Conservation (phyloP, 176 grass and related monocot species). For the Juncus inflexus region DNA sequence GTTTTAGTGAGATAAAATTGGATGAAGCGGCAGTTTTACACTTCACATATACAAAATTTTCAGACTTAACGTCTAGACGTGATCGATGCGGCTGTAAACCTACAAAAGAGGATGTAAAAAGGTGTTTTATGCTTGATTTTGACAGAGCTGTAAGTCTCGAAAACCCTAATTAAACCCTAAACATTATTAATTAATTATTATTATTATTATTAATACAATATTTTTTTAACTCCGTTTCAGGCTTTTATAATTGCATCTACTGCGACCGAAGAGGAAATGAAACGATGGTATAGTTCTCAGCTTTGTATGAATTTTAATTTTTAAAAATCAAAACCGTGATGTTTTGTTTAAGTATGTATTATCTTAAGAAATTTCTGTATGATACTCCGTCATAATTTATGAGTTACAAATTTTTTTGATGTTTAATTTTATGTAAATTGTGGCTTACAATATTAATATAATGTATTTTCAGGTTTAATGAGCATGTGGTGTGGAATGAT, state of each 20-base stretch:
- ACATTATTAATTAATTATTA: neutral
- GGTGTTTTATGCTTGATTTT: slow-evolving; percentile 99
- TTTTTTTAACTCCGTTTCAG: slow-evolving; percentile 20
- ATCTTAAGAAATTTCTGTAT: neutral
- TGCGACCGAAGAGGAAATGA: slow-evolving; percentile 95
- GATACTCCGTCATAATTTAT: slow-evolving; percentile 8
- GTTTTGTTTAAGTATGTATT: neutral
- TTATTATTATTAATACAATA: neutral
- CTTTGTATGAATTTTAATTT: slow-evolving; percentile 5
- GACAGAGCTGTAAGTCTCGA: slow-evolving; percentile 70
- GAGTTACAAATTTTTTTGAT: neutral
- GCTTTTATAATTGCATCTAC: slow-evolving; percentile 99
- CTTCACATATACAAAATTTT: slow-evolving; percentile 95
- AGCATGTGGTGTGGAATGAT: slow-evolving; percentile 78
- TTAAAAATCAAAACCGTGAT: neutral
- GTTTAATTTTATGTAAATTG: neutral
- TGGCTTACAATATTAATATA: neutral
- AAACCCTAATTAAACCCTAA: neutral
- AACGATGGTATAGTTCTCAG: slow-evolving; percentile 59
- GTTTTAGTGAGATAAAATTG: slow-evolving; percentile 75
- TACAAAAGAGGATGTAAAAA: slow-evolving; percentile 91
- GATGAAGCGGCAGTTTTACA: slow-evolving; percentile 97
- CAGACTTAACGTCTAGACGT: slow-evolving; percentile 88
- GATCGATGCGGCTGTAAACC: slow-evolving; percentile 97
- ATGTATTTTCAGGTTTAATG: slow-evolving; percentile 63